A percentile compares a stretch with the other conserved stretches of the same genome.
phyloP scores from a whole-genome alignment of 352 stramenopile species.

The Phytophthora megakarya region DNA sequence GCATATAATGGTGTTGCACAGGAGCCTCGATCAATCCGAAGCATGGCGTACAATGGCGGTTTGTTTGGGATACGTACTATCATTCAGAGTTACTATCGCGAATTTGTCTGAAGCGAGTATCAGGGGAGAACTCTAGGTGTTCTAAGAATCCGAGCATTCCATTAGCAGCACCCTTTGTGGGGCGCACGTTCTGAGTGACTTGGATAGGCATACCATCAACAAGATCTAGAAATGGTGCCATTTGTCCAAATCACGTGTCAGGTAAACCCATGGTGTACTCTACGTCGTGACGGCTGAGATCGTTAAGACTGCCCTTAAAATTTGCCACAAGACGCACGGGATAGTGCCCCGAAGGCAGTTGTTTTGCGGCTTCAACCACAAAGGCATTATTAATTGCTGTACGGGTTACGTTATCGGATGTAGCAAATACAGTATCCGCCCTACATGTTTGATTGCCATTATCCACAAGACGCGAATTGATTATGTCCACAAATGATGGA shows the following conservation, averaged over 20 bases:
- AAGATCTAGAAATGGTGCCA: slow-evolving; percentile 5
- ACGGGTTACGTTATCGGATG: neutral
- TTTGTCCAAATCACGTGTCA: neutral
- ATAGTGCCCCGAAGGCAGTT: neutral
- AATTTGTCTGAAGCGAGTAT: slow-evolving; percentile 4
- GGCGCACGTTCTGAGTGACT: slow-evolving; percentile 1
- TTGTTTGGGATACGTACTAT: neutral
- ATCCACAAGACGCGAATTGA: slow-evolving; percentile 1
- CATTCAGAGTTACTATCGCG: neutral
- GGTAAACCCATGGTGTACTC: slow-evolving; percentile 2
- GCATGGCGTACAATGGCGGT: neutral
- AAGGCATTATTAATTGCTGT: slow-evolving; percentile 8
- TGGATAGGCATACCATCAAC: slow-evolving; percentile 1
- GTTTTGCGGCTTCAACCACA: neutral
- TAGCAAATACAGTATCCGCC: slow-evolving; percentile 1
- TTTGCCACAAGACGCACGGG: neutral
- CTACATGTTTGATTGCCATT: neutral
- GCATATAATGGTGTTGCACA: neutral
- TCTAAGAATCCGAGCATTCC: neutral
- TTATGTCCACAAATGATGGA: slow-evolving; percentile 3
- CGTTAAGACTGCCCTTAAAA: neutral
- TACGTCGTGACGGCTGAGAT: slow-evolving; percentile 2
- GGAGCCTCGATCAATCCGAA: neutral
- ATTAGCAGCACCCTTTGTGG: slow-evolving; percentile 3
- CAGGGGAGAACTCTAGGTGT: neutral